These are phyloP conservation scores for Blastobotrys ciferrii DNA, from an alignment of 1,139 yeast genomes.

Conservation along the genomic window DNA sequence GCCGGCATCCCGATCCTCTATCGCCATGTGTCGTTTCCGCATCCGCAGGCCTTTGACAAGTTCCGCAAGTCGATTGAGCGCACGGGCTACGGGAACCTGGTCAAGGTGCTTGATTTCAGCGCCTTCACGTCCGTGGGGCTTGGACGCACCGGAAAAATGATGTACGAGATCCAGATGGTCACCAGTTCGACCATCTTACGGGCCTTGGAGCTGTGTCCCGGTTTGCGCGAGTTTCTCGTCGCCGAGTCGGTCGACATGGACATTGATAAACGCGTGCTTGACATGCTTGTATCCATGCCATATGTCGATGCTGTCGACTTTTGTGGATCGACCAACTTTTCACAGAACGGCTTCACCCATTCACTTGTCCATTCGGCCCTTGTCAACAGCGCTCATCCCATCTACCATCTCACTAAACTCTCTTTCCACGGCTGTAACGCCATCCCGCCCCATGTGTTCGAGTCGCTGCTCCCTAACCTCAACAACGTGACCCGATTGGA, in stretches of 20 bases:
- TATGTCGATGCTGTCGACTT: constrained; percentile 73
- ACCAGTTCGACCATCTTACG: constrained; percentile 66
- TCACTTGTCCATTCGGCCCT: constrained; percentile 23
- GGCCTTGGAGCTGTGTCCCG: constrained; percentile 61
- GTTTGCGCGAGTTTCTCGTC: constrained; percentile 73
- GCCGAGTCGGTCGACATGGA: constrained; percentile 87
- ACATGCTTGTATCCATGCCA: constrained; percentile 58
- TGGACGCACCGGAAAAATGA: constrained; percentile 87
- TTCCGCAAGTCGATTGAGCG: constrained; percentile 58
- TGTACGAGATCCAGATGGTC: constrained; percentile 87
- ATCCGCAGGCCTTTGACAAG: constrained; percentile 78
- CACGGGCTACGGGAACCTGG: constrained; percentile 60
- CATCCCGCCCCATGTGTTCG: constrained; percentile 56
- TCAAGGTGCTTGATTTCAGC: constrained; percentile 78
- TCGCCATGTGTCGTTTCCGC: constrained; percentile 68
- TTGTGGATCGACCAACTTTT: constrained; percentile 78
- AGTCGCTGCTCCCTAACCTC: constrained; percentile 56
- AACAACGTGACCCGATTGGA: constrained; percentile 67
- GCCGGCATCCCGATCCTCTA: constrained; percentile 48
- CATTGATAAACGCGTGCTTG: constrained; percentile 58
- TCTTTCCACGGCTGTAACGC: constrained; percentile 91
- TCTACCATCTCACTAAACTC: constrained; percentile 47
- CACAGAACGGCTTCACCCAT: constrained; percentile 55
- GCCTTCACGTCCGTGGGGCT: constrained; percentile 88
- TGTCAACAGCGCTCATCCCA: constrained; percentile 19